phyloP scores from a whole-genome alignment of 1,284 basidiomycete species.

The Trichosporon sp. region DNA sequence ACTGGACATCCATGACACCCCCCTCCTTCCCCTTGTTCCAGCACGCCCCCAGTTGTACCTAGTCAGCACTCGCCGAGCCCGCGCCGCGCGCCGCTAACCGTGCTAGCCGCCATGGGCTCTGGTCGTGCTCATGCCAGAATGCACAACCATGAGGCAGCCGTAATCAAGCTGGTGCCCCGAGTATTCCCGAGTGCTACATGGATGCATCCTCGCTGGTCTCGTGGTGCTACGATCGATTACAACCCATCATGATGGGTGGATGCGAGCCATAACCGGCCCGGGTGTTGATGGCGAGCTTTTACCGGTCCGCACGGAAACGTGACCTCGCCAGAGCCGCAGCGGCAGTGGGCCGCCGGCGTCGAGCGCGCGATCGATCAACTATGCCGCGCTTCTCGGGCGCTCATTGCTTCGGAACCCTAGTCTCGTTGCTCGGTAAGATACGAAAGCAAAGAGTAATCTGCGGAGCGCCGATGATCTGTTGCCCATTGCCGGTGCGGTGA shows the following conservation, averaged over 20 bases:
- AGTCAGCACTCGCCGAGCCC: background rate
- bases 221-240: background rate
- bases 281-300: background rate
- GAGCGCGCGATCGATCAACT: background rate
- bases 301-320: constrained; percentile 10
- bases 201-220: background rate
- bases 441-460: background rate
- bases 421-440: background rate
- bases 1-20: background rate
- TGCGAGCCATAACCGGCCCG: background rate
- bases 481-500: no score
- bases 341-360: constrained; percentile 1
- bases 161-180: background rate
- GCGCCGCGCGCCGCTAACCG: background rate
- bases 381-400: background rate
- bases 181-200: constrained; percentile 12
- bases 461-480: background rate
- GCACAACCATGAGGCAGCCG: background rate
- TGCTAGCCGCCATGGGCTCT: constrained; percentile 16
- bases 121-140: background rate
- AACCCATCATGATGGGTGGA: no score
- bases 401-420: background rate
- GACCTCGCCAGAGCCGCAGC: background rate
- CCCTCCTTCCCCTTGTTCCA: background rate
- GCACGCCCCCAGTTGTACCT: background rate